Conservation (phyloP, 2,329 filamentous ascomycete genomes). For the Monilinia polystroma region DNA sequence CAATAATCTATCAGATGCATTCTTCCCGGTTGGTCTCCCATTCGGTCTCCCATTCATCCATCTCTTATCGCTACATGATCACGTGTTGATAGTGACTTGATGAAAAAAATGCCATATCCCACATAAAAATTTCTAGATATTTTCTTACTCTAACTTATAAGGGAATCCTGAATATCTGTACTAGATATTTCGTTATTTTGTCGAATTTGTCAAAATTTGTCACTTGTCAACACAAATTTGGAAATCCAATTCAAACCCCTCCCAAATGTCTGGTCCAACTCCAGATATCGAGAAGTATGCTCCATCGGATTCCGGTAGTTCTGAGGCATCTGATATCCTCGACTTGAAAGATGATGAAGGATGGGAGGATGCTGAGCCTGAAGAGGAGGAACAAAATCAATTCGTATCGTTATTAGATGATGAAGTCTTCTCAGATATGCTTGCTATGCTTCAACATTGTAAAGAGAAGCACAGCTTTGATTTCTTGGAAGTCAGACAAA, state of each 20-base stretch:
- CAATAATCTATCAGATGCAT: too few species aligned
- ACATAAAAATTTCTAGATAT: not conserved
- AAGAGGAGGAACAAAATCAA: conserved; percentile 56
- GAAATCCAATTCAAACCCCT: not conserved
- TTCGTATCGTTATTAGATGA: conserved; percentile 69
- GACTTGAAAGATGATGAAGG: conserved; percentile 48
- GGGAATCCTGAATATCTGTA: not conserved
- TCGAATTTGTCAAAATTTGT: not conserved
- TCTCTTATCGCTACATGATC: conserved; percentile 1
- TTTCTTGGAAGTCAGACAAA: conserved; percentile 58
- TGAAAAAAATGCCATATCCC: conserved; percentile 13
- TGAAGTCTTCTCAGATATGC: conserved; percentile 61
- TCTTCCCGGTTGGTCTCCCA: too few species aligned
- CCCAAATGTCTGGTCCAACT: conserved; percentile 30
- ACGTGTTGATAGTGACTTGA: conserved; percentile 16
- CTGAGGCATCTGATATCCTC: conserved; percentile 45
- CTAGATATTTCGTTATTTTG: not conserved
- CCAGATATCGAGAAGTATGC: conserved; percentile 28
- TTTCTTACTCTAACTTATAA: not conserved
- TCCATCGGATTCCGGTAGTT: conserved; percentile 42
- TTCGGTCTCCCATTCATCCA: not conserved
- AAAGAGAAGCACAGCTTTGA: conserved; percentile 66
- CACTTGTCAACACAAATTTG: not conserved
- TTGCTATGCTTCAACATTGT: conserved; percentile 67
- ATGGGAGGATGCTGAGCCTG: conserved; percentile 60